Base-by-base conservation (phyloP, 2,329 filamentous ascomycete genomes). In the Trichoderma citrinoviride region DNA sequence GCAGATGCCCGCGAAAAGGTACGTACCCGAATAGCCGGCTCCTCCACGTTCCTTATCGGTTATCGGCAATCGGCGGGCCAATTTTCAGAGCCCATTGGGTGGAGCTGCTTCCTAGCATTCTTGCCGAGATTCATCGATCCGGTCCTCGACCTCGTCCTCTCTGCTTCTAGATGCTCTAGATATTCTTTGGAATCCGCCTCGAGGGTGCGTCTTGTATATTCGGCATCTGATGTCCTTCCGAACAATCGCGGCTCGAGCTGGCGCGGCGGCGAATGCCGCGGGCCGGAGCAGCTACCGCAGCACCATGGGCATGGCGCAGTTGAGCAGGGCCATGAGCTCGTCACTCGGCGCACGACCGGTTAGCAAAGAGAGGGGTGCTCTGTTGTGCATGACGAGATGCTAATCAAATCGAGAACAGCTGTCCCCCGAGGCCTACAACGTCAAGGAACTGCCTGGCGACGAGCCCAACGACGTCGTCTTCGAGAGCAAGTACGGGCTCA, bases 391-490 rank as follows among this genome's bases (percentile, higher is more conserved):
- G 25, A 12, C 41, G 7, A 5, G 58, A 5, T 62, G 47, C 44
- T 67, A 55, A 67, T 57, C 4, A 5, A 23, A 44, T 66, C 41
- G n/a, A 52, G 0, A 71, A 7, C 47, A 79, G 77, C 68, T 78
- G 19, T 78, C 77, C 43, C 71, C 69, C 33, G 75, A 77, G 53
- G 77, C 77, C 44, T 68, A 69, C 19, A 65, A 71, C 15, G 80
- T 82, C 70, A 85, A 82, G 73, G 84, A 90, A 71, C 81, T 85
- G 61, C 82, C 84, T 25, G 85, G 80, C 65, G 92, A 97, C 77
- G 88, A 93, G 61, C 83, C 89, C 68, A 89, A 96, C 75, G 95
- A 99, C 85, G 95, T 99, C 70, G 83, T 97, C 67, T 99, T 99
- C 84, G 88, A 87, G 78, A 92, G 87, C 74, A 84, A 90, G 72